Evolutionary conservation across 345 rosid species (phyloP).

Genomic region (Mercurialis annua): DNA sequence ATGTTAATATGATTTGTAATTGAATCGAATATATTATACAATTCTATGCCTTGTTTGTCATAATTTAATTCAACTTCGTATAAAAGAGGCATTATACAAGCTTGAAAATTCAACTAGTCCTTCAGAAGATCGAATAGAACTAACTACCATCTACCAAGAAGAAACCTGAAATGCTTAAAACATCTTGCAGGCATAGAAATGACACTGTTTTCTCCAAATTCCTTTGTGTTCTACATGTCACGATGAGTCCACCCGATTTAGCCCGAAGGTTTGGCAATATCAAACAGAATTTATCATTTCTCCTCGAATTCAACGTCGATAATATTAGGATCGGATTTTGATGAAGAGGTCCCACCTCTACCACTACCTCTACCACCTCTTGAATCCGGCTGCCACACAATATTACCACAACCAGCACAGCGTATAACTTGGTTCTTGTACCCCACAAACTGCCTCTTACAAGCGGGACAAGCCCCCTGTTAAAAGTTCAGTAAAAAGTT

Average conservation of each 20-base stretch:
- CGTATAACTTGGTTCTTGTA: constrained; percentile 73
- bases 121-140: not conserved
- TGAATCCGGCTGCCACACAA: constrained; percentile 83
- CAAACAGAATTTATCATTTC: constrained; percentile 37
- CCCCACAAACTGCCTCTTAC: constrained; percentile 83
- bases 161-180: not conserved
- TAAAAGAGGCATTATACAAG: not conserved
- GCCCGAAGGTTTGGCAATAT: not conserved
- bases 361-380: constrained; percentile 38
- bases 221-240: not conserved
- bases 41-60: not conserved
- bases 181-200: not conserved
- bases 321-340: constrained; percentile 54
- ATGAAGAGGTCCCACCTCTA: constrained; percentile 28
- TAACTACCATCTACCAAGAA: not conserved
- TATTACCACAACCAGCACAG: constrained; percentile 79
- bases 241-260: not conserved
- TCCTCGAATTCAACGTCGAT: constrained; percentile 94
- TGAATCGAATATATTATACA: not conserved
- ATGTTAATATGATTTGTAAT: not conserved
- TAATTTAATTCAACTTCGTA: not conserved
- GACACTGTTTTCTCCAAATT: not conserved
- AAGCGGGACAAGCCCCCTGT: constrained; percentile 92
- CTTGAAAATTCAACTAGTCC: constrained; percentile 1
- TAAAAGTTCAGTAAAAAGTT: constrained; percentile 3